Evolutionary conservation across 2,329 filamentous ascomycete species (phyloP).

Genomic region (Camillea tinctor): DNA sequence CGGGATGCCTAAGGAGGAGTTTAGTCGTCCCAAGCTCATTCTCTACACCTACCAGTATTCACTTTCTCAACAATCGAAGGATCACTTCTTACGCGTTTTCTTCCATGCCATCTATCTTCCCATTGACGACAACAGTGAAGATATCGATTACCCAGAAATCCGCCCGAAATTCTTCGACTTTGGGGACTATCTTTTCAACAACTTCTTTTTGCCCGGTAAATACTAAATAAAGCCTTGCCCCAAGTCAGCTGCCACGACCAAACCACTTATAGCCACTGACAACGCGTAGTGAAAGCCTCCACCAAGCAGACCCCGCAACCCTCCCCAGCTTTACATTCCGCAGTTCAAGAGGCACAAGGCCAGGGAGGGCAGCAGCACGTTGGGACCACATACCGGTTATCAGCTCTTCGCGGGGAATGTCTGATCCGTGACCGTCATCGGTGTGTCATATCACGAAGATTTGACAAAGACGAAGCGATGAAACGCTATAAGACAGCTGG

Average conservation of each 20-base stretch:
- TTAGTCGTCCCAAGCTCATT: slow-evolving; percentile 24
- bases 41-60: slow-evolving; percentile 27
- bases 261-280: slow-evolving; percentile 2
- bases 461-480: slow-evolving; percentile 15
- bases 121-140: slow-evolving; percentile 15
- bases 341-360: slow-evolving; percentile 17
- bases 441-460: slow-evolving; percentile 29
- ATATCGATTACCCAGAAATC: slow-evolving; percentile 15
- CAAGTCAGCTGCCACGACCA: slow-evolving; percentile 4
- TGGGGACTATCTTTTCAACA: slow-evolving; percentile 26
- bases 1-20: slow-evolving; percentile 8
- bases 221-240: no score
- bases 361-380: slow-evolving; percentile 15
- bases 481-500: slow-evolving; percentile 7
- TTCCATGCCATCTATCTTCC: slow-evolving; percentile 20
- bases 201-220: slow-evolving; percentile 28
- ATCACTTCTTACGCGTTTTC: slow-evolving; percentile 26
- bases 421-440: slow-evolving; percentile 29
- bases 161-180: slow-evolving; percentile 19
- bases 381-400: slow-evolving; percentile 23
- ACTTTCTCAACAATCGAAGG: slow-evolving; percentile 20
- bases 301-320: slow-evolving; percentile 25
- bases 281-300: slow-evolving; percentile 26
- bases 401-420: slow-evolving; percentile 25
- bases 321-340: slow-evolving; percentile 23